A percentile compares a stretch with the other conserved stretches of the same genome.
These are phyloP conservation scores for Microsporum audouinii DNA, from an alignment of 2,329 filamentous ascomycete genomes.

Conservation along the genomic window DNA sequence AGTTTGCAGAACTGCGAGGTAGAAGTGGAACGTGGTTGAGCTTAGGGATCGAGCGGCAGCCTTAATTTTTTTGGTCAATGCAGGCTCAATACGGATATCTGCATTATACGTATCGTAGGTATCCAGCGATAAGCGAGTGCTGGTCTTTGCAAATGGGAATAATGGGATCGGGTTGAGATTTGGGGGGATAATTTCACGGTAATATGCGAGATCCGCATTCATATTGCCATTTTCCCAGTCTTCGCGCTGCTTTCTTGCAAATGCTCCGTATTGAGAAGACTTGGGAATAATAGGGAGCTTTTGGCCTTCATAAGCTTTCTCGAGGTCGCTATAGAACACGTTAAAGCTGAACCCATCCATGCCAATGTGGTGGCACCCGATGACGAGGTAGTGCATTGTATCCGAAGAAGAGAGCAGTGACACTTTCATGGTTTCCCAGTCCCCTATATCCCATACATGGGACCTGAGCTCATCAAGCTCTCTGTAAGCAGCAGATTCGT, in stretches of 20 bases:
- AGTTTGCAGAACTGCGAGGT: conserved; percentile 33
- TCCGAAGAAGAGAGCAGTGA: conserved; percentile 6
- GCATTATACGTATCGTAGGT: background rate
- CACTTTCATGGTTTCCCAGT: conserved; percentile 22
- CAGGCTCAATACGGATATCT: background rate
- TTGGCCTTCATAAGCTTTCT: conserved; percentile 30
- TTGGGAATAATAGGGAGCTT: conserved; percentile 16
- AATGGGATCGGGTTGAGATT: background rate
- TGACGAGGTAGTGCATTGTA: conserved; percentile 30
- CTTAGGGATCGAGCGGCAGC: conserved; percentile 15
- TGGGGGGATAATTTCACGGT: conserved; percentile 10
- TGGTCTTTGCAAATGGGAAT: background rate
- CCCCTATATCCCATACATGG: conserved; percentile 30
- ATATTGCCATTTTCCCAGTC: conserved; percentile 21
- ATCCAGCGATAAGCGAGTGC: background rate
- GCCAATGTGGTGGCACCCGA: conserved; percentile 40
- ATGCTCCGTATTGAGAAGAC: conserved; percentile 29
- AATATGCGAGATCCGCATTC: conserved; percentile 17
- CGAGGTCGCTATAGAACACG: conserved; percentile 36
- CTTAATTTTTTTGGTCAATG: conserved; percentile 18
- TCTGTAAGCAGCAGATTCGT: background rate
- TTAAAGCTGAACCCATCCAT: conserved; percentile 40
- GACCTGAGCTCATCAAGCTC: conserved; percentile 17
- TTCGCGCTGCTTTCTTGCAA: conserved; percentile 23
- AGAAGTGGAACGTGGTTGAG: conserved; percentile 37